Percentiles rank a stretch among this genome's conserved stretches.
Conservation (phyloP, 179 eudicot genomes). For the Heliamphora pulchella region DNA sequence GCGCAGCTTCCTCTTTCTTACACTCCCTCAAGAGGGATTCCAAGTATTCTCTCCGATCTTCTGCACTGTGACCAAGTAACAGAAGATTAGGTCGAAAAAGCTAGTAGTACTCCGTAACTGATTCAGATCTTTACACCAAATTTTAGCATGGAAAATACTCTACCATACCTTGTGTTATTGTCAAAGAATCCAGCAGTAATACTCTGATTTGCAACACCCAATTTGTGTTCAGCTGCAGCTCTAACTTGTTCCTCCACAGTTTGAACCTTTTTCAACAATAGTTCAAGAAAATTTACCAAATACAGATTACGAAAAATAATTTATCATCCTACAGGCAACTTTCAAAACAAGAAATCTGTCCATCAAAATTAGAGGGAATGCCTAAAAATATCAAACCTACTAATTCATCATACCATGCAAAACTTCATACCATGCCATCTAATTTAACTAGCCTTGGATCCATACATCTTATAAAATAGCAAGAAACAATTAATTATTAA, state of each 20-base stretch:
- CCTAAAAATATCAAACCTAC: neutral
- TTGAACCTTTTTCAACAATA: constrained; percentile 48
- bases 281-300: constrained; percentile 4
- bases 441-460: neutral
- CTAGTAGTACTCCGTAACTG: neutral
- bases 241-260: constrained; percentile 99
- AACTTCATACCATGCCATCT: neutral
- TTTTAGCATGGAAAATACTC: neutral
- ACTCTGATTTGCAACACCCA: constrained; percentile 99
- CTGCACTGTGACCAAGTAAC: constrained; percentile 54
- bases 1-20: constrained; percentile 97
- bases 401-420: neutral
- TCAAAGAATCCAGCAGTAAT: constrained; percentile 99
- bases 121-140: neutral
- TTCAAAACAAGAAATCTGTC: neutral
- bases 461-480: neutral
- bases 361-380: neutral
- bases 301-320: neutral
- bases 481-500: neutral
- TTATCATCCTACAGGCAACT: constrained; percentile 10
- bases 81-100: constrained; percentile 13
- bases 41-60: constrained; percentile 96
- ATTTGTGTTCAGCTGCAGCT: constrained; percentile 98
- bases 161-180: constrained; percentile 78
- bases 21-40: constrained; percentile 88